These are phyloP conservation scores for Aphanoascus verrucosus DNA, from an alignment of 2,329 filamentous ascomycete species.

Conservation along the genomic window DNA sequence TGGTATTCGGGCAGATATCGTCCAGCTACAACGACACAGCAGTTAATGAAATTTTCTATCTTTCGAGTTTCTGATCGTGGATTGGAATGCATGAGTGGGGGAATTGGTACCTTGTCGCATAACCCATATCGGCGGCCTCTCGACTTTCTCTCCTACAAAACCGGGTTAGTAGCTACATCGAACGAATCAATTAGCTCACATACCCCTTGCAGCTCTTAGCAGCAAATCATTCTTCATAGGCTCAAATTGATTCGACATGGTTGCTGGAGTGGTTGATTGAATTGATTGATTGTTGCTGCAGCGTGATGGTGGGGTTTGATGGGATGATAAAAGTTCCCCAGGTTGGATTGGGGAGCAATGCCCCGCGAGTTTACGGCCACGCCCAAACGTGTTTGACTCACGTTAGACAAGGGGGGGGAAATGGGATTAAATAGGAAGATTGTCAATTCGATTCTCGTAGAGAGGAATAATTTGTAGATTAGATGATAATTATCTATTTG, in stretches of 20 bases:
- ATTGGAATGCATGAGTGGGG: neutral
- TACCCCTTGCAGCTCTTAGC: conserved; percentile 80
- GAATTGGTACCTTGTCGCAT: conserved; percentile 79
- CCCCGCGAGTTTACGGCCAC: no score
- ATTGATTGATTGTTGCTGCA: neutral
- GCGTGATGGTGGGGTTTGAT: neutral
- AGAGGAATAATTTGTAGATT: no score
- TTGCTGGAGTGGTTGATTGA: neutral
- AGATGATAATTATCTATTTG: neutral
- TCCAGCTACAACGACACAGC: conserved; percentile 52
- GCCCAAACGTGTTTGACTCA: no score
- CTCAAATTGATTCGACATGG: conserved; percentile 45
- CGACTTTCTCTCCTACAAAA: conserved; percentile 66
- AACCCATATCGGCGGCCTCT: conserved; percentile 93
- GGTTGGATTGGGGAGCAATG: neutral
- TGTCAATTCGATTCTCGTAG: no score
- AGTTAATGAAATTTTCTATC: neutral
- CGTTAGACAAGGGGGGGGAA: no score
- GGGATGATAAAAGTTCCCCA: neutral
- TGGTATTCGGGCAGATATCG: conserved; percentile 98
- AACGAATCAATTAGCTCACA: conserved; percentile 7
- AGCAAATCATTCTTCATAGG: conserved; percentile 88
- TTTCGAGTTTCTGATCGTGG: neutral
- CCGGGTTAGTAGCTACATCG: neutral
- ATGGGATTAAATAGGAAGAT: no score